A percentile compares a stretch with the other conserved stretches of the same genome.
phyloP scores from a whole-genome alignment of 805 yeast genomes.

The Ogataea pignaliae region DNA sequence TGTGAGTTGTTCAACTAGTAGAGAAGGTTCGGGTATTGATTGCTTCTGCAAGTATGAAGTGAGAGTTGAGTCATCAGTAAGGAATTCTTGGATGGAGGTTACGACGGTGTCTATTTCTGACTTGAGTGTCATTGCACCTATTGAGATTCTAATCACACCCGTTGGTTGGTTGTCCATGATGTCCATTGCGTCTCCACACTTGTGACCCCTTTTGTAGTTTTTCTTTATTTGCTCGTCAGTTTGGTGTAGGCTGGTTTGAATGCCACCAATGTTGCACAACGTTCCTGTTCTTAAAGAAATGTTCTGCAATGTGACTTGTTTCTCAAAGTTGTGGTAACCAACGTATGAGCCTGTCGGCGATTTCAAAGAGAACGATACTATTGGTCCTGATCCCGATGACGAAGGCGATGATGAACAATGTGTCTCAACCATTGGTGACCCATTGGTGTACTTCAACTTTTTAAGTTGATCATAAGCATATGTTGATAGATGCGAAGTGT shows the following conservation, averaged over 20 bases:
- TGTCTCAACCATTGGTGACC: conserved; percentile 22
- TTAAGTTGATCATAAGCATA: conserved; percentile 23
- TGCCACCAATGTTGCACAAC: conserved; percentile 40
- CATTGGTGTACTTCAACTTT: conserved; percentile 18
- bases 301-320: conserved; percentile 24
- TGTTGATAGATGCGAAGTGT: conserved; percentile 23
- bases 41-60: neutral
- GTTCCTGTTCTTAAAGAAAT: conserved; percentile 39
- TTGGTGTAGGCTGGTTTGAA: conserved; percentile 23
- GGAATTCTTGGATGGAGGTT: conserved; percentile 23
- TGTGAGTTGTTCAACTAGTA: conserved; percentile 18
- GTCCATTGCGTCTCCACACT: conserved; percentile 40
- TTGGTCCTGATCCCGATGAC: conserved; percentile 31
- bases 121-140: conserved; percentile 35
- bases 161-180: conserved; percentile 34
- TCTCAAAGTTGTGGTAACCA: conserved; percentile 38
- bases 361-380: conserved; percentile 33
- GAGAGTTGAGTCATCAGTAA: conserved; percentile 9
- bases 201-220: conserved; percentile 33
- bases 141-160: conserved; percentile 38
- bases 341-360: conserved; percentile 20
- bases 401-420: conserved; percentile 9
- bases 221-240: conserved; percentile 23
- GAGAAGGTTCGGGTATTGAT: neutral
- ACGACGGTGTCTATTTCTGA: conserved; percentile 32